A percentile compares a stretch with the other conserved stretches of the same genome.
Evolutionary conservation across 805 yeast species (phyloP).

Genomic region (Candida morakotiae): DNA sequence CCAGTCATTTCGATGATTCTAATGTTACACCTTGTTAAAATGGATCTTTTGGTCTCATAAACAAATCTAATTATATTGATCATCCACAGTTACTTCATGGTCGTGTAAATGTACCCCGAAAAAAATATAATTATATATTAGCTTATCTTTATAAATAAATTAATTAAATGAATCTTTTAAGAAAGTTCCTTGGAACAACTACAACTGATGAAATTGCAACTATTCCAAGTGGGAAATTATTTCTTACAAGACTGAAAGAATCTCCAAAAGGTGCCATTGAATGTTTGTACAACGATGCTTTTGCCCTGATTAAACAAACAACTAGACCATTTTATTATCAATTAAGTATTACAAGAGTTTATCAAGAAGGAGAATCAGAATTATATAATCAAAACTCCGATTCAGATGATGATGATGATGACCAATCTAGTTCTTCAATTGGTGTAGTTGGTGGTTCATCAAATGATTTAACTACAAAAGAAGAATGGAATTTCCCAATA

Average conservation of each 20-base stretch:
- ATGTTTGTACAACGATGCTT: conserved; percentile 77
- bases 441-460: conserved; percentile 7
- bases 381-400: conserved; percentile 42
- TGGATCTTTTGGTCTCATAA: too few species aligned
- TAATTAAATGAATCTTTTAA: conserved; percentile 71
- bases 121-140: too few species aligned
- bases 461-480: conserved; percentile 34
- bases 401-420: conserved; percentile 38
- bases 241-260: conserved; percentile 63
- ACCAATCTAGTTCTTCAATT: conserved; percentile 12
- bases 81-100: too few species aligned
- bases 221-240: conserved; percentile 78
- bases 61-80: too few species aligned
- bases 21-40: too few species aligned
- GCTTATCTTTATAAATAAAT: too few species aligned
- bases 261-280: conserved; percentile 89
- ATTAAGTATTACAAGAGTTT: conserved; percentile 63
- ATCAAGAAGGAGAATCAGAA: conserved; percentile 64
- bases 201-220: conserved; percentile 58
- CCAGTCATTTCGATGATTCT: too few species aligned
- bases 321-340: conserved; percentile 65
- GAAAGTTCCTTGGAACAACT: conserved; percentile 55
- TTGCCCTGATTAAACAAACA: conserved; percentile 65
- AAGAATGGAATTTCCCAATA: conserved; percentile 71
- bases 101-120: too few species aligned